Percentiles rank a stretch among this genome's conserved stretches.
phyloP scores from a whole-genome alignment of 192 early-diverging fungal species.

The Spinellus fusiger region DNA sequence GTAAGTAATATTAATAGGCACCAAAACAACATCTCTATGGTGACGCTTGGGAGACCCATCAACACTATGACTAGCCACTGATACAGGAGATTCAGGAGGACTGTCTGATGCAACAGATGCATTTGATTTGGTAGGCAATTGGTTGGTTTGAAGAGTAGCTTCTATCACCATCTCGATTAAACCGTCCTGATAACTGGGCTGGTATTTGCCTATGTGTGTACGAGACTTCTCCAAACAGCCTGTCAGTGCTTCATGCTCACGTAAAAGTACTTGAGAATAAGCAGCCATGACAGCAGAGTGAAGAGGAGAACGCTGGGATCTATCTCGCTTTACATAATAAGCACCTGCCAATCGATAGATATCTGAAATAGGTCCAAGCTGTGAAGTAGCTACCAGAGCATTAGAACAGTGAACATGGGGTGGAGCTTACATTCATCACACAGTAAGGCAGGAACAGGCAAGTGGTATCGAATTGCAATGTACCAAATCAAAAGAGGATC shows the following conservation, averaged over 20 bases:
- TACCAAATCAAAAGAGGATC: slow-evolving; percentile 34
- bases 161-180: slow-evolving; percentile 32
- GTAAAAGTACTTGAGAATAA: slow-evolving; percentile 27
- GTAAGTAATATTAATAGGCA: slow-evolving; percentile 33
- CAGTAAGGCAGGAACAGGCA: slow-evolving; percentile 29
- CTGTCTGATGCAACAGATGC: background rate
- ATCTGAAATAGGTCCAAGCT: slow-evolving; percentile 29
- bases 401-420: background rate
- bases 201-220: slow-evolving; percentile 30
- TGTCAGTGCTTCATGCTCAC: slow-evolving; percentile 27
- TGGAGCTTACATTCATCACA: slow-evolving; percentile 24
- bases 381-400: slow-evolving; percentile 12
- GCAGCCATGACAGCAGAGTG: slow-evolving; percentile 29
- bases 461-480: slow-evolving; percentile 24
- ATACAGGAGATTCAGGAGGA: slow-evolving; percentile 12
- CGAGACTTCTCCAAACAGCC: slow-evolving; percentile 24
- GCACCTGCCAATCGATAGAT: slow-evolving; percentile 29
- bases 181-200: slow-evolving; percentile 22
- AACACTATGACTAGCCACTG: slow-evolving; percentile 6
- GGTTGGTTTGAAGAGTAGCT: slow-evolving; percentile 27
- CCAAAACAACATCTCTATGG: slow-evolving; percentile 21
- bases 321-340: slow-evolving; percentile 28
- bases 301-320: slow-evolving; percentile 20
- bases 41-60: background rate
- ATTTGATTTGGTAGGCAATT: slow-evolving; percentile 5